Evolutionary conservation across 2,329 filamentous ascomycete species (phyloP), one percentile per base, ranked within the genome.

Genomic region (Didymella glomerata): DNA sequence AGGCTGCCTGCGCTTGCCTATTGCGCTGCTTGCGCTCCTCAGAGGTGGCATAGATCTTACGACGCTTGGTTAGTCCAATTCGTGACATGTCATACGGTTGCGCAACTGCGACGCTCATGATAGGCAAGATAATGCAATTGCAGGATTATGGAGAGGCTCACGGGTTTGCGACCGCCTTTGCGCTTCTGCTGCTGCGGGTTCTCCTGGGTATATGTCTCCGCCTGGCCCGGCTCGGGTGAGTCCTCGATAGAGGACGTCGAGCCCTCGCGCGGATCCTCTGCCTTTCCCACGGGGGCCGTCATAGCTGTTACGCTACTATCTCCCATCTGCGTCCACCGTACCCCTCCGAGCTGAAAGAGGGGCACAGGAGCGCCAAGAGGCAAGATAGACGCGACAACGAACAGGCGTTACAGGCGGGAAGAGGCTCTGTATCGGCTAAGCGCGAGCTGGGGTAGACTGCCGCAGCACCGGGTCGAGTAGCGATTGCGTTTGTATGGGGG

Each of bases 11-110:
- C 47, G 95, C 95, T 82, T 98, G 95, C 69, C 95, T 85, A 76
- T 99, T 99, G 66, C 95, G 88, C 81, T 98, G 95, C 82, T 99
- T 98, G 73, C 95, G 89, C 80, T 99, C 95, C 79, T 99, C 95
- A 11, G 95, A 98, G 34, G 95, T 99, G 54, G 95, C 95, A 84
- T 99, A 99, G 65, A 97, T 97, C 94, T 97, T 78, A 69, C 73
- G 72, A 57, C 68, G 73, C 62, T 76, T 73, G 58, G 77, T 79
- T 76, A 79, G 77, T 73, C 61, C 70, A 64, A 72, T 71, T 60
- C 69, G 71, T 48, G 72, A 73, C 73, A 77, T 71, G 48, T 65
- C 58, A 41, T 68, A 62, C 56, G 66, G 61, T 27, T 63, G 65
- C 63, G 65, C 68, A 63, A 62, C 41, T 48, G 60, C 48, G 63